phyloP scores from a whole-genome alignment of 768 basidiomycete species.

The Amanita rubescens region DNA sequence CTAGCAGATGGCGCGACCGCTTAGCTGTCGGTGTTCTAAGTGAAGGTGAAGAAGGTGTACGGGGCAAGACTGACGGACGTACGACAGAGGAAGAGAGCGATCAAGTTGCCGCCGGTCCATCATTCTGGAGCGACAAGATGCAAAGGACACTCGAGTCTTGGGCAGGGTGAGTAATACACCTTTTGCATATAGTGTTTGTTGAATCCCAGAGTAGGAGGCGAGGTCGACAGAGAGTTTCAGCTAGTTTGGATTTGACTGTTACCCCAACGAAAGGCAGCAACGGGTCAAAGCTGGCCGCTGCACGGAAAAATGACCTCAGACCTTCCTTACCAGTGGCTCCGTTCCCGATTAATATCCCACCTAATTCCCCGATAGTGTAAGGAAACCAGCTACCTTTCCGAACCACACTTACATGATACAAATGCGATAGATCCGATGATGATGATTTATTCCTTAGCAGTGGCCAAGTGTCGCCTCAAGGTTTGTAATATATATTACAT shows the following conservation, averaged over 20 bases:
- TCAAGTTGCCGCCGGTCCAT: slow-evolving; percentile 8
- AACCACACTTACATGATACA: neutral
- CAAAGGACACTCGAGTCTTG: slow-evolving; percentile 38
- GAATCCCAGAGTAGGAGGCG: slow-evolving; percentile 10
- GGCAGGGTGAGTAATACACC: slow-evolving; percentile 27
- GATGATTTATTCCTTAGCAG: slow-evolving; percentile 73
- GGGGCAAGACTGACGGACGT: slow-evolving; percentile 23
- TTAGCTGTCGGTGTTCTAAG: slow-evolving; percentile 24
- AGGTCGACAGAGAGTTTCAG: neutral
- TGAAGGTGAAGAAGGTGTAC: slow-evolving; percentile 31
- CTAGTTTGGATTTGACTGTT: neutral
- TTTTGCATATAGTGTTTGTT: neutral
- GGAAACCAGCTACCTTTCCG: neutral
- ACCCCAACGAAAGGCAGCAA: neutral
- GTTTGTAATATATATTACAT: slow-evolving; percentile 28
- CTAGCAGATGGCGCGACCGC: slow-evolving; percentile 14
- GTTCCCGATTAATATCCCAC: neutral
- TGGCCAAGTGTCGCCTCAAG: slow-evolving; percentile 66
- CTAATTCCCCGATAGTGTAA: slow-evolving; percentile 4
- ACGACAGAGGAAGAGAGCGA: slow-evolving; percentile 44
- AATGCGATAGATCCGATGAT: slow-evolving; percentile 13
- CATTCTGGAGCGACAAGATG: slow-evolving; percentile 35
- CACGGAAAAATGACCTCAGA: neutral
- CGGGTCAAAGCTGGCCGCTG: neutral
- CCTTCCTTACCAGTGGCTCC: neutral